A percentile compares a stretch with the other conserved stretches of the same genome.
Evolutionary conservation across 1,284 basidiomycete genomes (phyloP).

Genomic region (Marasmius sp.): DNA sequence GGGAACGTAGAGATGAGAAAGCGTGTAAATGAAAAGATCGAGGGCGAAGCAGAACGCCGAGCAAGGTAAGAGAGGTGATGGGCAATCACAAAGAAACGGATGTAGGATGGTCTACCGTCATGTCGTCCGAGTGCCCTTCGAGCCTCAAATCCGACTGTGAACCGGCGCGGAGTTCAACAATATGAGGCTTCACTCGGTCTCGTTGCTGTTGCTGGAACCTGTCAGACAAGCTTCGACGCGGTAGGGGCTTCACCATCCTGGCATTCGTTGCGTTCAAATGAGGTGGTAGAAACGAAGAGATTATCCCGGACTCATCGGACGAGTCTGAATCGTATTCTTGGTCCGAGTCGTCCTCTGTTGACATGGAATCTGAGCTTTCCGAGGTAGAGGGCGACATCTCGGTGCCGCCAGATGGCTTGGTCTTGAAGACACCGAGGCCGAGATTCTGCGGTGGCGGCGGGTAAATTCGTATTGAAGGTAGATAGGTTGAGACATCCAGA

Average conservation of each 20-base stretch:
- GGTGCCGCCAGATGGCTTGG: constrained; percentile 31
- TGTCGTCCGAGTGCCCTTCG: neutral
- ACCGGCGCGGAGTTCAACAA: constrained; percentile 5
- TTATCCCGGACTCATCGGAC: constrained; percentile 30
- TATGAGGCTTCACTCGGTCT: constrained; percentile 3
- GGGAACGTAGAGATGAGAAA: neutral
- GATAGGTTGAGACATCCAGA: neutral
- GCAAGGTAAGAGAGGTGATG: neutral
- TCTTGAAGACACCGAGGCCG: constrained; percentile 62
- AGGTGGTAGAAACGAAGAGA: constrained; percentile 33
- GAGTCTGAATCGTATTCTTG: constrained; percentile 32
- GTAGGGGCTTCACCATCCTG: constrained; percentile 38
- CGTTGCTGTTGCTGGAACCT: neutral
- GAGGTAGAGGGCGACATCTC: constrained; percentile 25
- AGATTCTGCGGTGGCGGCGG: constrained; percentile 44
- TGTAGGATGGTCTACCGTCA: neutral
- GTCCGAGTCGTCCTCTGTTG: constrained; percentile 22
- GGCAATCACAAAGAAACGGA: neutral
- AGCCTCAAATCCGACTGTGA: neutral
- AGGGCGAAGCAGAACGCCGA: neutral
- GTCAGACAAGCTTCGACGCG: constrained; percentile 29
- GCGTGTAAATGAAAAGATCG: neutral
- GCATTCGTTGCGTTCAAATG: constrained; percentile 19
- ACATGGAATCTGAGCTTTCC: constrained; percentile 17
- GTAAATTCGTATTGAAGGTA: neutral